Evolutionary conservation across 371 early-diverging fungal genomes (phyloP).

Genomic region (Blastocladiella emersonii): DNA sequence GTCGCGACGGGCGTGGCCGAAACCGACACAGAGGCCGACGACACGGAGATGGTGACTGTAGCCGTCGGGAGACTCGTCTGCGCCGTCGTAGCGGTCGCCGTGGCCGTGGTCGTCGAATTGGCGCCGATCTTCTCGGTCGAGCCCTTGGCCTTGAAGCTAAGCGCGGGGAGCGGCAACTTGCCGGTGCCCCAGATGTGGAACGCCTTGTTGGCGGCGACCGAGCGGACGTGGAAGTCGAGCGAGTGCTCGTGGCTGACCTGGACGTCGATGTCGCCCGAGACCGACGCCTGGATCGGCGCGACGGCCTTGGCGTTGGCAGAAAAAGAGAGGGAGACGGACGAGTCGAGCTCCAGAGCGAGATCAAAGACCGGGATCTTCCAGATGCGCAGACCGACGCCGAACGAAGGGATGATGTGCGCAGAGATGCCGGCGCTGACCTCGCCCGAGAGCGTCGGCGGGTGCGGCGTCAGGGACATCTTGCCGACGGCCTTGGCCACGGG

Average conservation of each 20-base stretch:
- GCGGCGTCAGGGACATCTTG: neutral
- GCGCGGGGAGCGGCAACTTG: neutral
- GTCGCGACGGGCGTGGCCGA: too few species aligned
- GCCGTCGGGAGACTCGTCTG: too few species aligned
- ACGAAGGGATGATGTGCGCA: constrained; percentile 9
- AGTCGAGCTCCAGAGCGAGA: neutral
- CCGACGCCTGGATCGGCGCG: neutral
- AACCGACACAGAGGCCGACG: too few species aligned
- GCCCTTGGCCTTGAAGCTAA: too few species aligned
- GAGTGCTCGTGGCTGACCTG: neutral
- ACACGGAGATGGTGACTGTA: too few species aligned
- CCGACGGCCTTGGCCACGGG: too few species aligned
- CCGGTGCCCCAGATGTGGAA: neutral
- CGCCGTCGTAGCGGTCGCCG: too few species aligned
- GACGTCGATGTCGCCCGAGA: neutral
- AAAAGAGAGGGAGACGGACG: neutral
- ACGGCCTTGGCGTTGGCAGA: neutral
- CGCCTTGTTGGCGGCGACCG: neutral
- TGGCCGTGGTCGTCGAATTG: too few species aligned
- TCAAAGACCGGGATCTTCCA: neutral
- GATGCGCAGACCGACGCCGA: neutral
- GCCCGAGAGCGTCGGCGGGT: neutral
- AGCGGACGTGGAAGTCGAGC: neutral
- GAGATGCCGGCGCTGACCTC: constrained; percentile 1
- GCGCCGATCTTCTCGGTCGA: too few species aligned